phyloP scores from a whole-genome alignment of 257 asterid species.

The Verbascum thapsus region DNA sequence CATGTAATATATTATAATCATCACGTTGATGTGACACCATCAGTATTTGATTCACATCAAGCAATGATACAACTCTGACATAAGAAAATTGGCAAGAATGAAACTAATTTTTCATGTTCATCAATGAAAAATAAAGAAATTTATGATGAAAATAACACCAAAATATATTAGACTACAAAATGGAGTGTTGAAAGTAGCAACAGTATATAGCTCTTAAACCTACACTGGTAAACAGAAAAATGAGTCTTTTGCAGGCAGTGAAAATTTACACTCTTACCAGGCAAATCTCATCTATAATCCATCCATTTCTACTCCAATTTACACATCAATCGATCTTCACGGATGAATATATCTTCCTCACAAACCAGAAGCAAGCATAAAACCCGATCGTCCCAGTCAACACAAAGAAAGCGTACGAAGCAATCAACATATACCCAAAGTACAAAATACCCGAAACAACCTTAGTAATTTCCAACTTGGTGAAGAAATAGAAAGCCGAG shows the following conservation, averaged over 20 bases:
- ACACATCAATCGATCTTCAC: constrained; percentile 78
- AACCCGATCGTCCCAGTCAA: constrained; percentile 90
- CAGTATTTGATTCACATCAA: too few species aligned
- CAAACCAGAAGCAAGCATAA: constrained; percentile 90
- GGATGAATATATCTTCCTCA: constrained; percentile 81
- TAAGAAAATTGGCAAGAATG: too few species aligned
- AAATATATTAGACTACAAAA: constrained; percentile 28
- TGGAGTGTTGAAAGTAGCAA: not conserved
- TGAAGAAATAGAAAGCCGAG: constrained; percentile 89
- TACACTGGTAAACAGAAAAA: constrained; percentile 28
- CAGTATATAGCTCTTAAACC: constrained; percentile 30
- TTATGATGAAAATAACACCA: not conserved
- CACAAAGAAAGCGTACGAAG: constrained; percentile 82
- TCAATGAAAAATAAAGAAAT: too few species aligned
- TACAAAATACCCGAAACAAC: constrained; percentile 80
- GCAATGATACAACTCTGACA: too few species aligned
- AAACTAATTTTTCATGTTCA: too few species aligned
- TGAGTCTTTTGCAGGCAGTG: constrained; percentile 37
- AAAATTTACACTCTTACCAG: constrained; percentile 40
- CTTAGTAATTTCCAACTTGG: constrained; percentile 84
- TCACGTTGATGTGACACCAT: too few species aligned
- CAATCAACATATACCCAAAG: constrained; percentile 85
- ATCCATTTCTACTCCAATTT: constrained; percentile 19
- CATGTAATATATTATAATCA: too few species aligned
- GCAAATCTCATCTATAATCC: constrained; percentile 32